Evolutionary conservation across 164 flowering plant genomes (phyloP), one percentile per base, ranked within the genome.

Genomic region (Cinnamomum chago): DNA sequence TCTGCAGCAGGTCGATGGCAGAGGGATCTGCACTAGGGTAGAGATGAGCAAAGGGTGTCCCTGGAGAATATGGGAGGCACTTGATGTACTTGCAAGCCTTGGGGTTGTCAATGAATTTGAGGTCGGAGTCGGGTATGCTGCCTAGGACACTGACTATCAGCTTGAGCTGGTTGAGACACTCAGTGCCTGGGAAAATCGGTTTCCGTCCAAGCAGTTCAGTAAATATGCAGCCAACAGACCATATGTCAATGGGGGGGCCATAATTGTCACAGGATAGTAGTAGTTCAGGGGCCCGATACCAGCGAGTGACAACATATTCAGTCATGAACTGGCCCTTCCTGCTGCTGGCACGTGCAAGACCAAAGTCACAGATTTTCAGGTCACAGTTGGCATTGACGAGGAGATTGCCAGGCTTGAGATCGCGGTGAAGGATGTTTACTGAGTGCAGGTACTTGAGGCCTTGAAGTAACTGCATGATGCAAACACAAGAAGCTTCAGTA

Each of bases 191-290:
- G 73, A 94, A 92, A 58, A 94, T 79, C 2, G 98, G 96, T 69
- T 94, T 92, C 20, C 98, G 82, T 1, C 97, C 97, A 25, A 94
- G 90, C 40, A 91, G 90, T 81, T 94, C 98, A 0, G 97, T 96
- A 76, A 94, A 94, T 75, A 92, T 91, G 81, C 98, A 94, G 67
- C 98, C 98, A 25, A 94, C 98, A 55, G 98, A 94, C 98, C 98
- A 94, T 58, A 94, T 93, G 76, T 94, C 98, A 62, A 94, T 92
- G n/a, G 98, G 88, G 50, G 97, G 86, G 14, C 90, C 95, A 72
- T 94, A 94, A 77, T 94, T 88, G 82, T 92, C 97, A 74, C 98
- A 91, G 85, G 95, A 90, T 58, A 94, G 94, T 5, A 94, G 95
- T 7, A 94, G 92, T 76, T 94, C 98, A 25, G 98, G 98, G 52